Evolutionary conservation across 2,329 filamentous ascomycete species (phyloP), one percentile per base, ranked within the genome.

Genomic region (Clonostachys rhizophaga): DNA sequence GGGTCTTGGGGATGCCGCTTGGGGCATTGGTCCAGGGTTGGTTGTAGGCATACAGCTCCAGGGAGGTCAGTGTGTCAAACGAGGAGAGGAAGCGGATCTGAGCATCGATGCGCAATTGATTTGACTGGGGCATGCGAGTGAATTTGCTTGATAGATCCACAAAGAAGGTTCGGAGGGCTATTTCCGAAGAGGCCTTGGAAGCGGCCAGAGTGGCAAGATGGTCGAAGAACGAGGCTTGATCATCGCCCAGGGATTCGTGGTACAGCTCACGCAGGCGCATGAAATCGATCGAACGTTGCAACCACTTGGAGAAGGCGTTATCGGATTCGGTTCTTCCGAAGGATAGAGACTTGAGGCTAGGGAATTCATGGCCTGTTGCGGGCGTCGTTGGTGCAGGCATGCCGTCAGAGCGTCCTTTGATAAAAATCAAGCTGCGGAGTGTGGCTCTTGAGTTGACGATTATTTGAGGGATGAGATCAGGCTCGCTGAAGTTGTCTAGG

Each of bases 361-460:
- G n/a, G 40, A 42, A 24, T 10, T 13, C 2, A 5, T 18, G 6
- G n/a, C 2, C 40, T 20, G 1, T 42, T 14, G 9, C 8, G 24
- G 24, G 24, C 9, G 24, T 2, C 24, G 8, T 30, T 30, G 9
- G 24, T 30, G 24, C 4, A 10, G 24, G 24, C 24, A 10, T 30
- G 24, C 24, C 4, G 24, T 9, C 24, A 30, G 4, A 30, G 9
- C 4, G 1, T 30, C 2, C 2, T 4, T 30, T 30, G 24, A 30
- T 30, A 30, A 24, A 3, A 14, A 14, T n/a, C n/a, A 56, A 39
- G 8, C 47, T 54, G 6, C 34, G 43, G 12, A 56, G 49, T 6
- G 54, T 56, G 3, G 50, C 50, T 2, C 18, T 39, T 1, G 55
- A 58, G 34, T 57, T 58, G 4, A 39, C 7, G 36, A 39, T 4